A percentile compares a stretch with the other conserved stretches of the same genome.
These are phyloP conservation scores for Luzula sylvatica DNA, from an alignment of 176 grass and related monocot genomes.

Conservation along the genomic window DNA sequence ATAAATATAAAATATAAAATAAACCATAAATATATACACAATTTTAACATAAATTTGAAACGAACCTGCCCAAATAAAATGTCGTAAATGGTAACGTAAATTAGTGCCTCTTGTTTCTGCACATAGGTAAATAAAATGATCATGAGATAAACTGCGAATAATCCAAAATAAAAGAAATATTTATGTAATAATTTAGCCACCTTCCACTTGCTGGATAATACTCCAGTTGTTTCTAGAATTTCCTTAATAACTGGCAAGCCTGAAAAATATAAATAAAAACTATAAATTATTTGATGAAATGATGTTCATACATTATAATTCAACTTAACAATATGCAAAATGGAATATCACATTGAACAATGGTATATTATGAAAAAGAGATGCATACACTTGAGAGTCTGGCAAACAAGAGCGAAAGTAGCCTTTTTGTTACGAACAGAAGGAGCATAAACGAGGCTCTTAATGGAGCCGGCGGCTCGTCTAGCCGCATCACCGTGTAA, in stretches of 20 bases:
- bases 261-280: conserved; percentile 17
- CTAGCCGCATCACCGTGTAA: conserved; percentile 56
- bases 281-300: background rate
- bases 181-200: conserved; percentile 20
- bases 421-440: conserved; percentile 83
- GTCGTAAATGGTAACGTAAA: conserved; percentile 67
- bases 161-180: too few relatives aligned
- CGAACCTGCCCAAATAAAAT: conserved; percentile 88
- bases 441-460: conserved; percentile 74
- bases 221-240: conserved; percentile 45
- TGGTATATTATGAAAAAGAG: background rate
- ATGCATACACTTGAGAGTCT: conserved; percentile 80
- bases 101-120: conserved; percentile 80
- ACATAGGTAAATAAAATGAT: conserved; percentile 7
- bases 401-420: conserved; percentile 80
- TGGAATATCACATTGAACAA: background rate
- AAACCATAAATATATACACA: too few relatives aligned
- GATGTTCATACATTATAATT: background rate
- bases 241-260: conserved; percentile 80
- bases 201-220: conserved; percentile 77
- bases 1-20: background rate
- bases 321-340: background rate
- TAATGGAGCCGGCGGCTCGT: conserved; percentile 57
- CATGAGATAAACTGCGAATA: too few relatives aligned
- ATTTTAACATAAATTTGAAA: background rate